These are phyloP conservation scores for Aspergillus tanneri DNA, from an alignment of 2,329 filamentous ascomycete species.

Conservation along the genomic window DNA sequence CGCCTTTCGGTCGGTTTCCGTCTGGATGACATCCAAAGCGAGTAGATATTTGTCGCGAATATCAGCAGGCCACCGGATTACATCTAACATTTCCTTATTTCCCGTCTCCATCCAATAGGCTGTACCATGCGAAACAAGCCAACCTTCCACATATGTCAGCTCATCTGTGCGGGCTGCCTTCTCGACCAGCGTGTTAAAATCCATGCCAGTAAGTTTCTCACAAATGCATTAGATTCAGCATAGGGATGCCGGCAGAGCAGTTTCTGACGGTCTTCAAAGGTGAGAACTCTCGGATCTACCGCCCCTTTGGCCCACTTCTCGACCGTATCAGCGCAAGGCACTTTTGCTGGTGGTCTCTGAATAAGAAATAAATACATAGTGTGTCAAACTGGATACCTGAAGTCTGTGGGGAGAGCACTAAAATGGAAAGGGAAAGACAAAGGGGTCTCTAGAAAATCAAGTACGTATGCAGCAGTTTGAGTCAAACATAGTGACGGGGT, in stretches of 20 bases:
- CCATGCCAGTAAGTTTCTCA: background rate
- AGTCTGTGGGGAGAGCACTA: background rate
- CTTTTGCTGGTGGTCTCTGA: background rate
- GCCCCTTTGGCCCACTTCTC: background rate
- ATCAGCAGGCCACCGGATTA: background rate
- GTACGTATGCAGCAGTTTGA: no score
- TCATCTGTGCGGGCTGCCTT: background rate
- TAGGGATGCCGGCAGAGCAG: background rate
- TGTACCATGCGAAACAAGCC: background rate
- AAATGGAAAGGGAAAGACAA: no score
- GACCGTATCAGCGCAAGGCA: background rate
- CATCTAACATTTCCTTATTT: background rate
- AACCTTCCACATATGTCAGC: background rate
- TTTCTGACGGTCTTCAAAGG: background rate
- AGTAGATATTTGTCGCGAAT: background rate
- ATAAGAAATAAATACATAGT: background rate
- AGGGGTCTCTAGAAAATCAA: no score
- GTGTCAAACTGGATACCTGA: background rate
- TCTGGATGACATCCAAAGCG: background rate
- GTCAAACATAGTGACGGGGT: no score
- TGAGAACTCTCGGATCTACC: background rate
- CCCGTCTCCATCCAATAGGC: background rate
- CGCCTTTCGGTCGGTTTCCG: background rate
- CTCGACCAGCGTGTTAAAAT: background rate
- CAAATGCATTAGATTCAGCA: background rate